These are phyloP conservation scores for Boletus pseudopeckii DNA, from an alignment of 768 basidiomycete genomes.

Conservation along the genomic window DNA sequence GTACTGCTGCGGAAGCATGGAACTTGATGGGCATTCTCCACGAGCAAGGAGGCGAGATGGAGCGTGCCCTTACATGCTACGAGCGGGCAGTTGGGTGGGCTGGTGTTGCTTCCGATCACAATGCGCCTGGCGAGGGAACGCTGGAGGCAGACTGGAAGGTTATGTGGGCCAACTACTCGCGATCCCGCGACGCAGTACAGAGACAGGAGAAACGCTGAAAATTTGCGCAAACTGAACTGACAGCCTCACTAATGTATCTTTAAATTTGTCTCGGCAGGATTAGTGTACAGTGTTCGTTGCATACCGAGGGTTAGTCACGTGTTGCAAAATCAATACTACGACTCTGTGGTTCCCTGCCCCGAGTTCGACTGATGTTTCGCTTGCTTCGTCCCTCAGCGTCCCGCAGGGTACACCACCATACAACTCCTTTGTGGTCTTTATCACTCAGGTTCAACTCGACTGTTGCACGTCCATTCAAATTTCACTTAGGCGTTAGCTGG, in stretches of 20 bases:
- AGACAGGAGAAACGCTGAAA: constrained; percentile 5
- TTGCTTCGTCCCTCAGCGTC: background rate
- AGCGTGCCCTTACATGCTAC: constrained; percentile 57
- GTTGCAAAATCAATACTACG: background rate
- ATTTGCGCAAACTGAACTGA: background rate
- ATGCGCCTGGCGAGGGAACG: constrained; percentile 48
- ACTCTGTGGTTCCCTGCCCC: background rate
- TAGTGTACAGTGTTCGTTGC: background rate
- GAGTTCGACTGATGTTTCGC: constrained; percentile 13
- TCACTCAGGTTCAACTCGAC: constrained; percentile 21
- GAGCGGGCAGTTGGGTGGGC: constrained; percentile 70
- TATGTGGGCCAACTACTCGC: constrained; percentile 58
- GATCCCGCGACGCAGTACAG: constrained; percentile 36
- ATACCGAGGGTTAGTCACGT: constrained; percentile 16
- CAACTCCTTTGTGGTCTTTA: background rate
- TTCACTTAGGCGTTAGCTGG: constrained; percentile 78
- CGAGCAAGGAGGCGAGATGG: constrained; percentile 39
- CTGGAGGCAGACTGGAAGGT: constrained; percentile 59
- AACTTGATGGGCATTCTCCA: constrained; percentile 65
- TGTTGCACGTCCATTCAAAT: constrained; percentile 53
- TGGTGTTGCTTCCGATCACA: constrained; percentile 40
- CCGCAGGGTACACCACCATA: background rate
- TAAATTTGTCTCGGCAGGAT: background rate
- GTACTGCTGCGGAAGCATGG: constrained; percentile 74
- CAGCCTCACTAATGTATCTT: background rate